A percentile compares a stretch with the other conserved stretches of the same genome.
phyloP scores from a whole-genome alignment of 164 flowering plant genomes.

The Protea cynaroides region DNA sequence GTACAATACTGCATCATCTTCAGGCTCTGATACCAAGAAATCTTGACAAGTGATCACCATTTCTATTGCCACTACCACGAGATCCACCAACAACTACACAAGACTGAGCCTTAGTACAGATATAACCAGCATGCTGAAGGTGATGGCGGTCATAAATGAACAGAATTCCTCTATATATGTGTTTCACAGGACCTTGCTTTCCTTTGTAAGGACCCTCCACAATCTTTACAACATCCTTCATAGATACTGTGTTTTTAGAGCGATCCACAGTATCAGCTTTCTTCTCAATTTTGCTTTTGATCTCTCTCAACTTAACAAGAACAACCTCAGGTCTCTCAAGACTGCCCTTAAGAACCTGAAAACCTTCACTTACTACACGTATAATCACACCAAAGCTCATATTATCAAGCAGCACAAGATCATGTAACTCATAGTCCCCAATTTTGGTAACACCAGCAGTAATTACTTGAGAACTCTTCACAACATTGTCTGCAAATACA shows the following conservation, averaged over 20 bases:
- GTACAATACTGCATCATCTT: no score
- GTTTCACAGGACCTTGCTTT: constrained; percentile 95
- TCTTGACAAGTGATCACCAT: constrained; percentile 46
- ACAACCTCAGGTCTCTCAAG: constrained; percentile 87
- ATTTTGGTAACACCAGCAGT: no score
- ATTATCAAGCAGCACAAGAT: no score
- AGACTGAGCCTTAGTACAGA: constrained; percentile 78
- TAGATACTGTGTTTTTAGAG: constrained; percentile 51
- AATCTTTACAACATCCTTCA: constrained; percentile 81
- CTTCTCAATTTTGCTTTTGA: constrained; percentile 75
- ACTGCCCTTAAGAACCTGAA: constrained; percentile 94
- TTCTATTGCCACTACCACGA: constrained; percentile 58
- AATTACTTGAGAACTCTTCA: constrained; percentile 14
- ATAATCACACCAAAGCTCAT: constrained; percentile 85
- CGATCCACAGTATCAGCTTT: constrained; percentile 64
- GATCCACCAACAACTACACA: constrained; percentile 84
- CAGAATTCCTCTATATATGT: constrained; percentile 72
- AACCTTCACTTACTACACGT: constrained; percentile 95
- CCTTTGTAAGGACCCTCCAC: constrained; percentile 88
- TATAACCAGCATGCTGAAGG: constrained; percentile 95
- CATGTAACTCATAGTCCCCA: no score
- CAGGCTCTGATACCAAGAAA: no score
- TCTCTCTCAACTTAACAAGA: constrained; percentile 84
- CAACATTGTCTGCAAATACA: no score
- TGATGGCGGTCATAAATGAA: constrained; percentile 92